Evolutionary conservation across 257 asterid species (phyloP), one percentile per base, ranked within the genome.

Genomic region (Solanum pinnatisectum): DNA sequence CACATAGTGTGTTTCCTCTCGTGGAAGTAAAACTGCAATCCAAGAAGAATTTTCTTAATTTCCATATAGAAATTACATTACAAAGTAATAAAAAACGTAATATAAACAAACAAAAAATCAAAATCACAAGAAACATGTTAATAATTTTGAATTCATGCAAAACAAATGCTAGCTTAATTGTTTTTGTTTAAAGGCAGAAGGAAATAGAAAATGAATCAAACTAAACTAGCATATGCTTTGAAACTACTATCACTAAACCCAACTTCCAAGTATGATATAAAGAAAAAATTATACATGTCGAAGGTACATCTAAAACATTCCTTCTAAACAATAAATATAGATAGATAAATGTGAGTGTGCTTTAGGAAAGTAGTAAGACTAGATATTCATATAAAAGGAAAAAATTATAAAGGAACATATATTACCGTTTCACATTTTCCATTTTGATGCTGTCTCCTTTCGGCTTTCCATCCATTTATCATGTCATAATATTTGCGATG

Each of bases 11-110:
- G 10, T 8, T 63, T 60, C 18, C 6, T 59, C 15, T 46, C 81
- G 76, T 87, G 91, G 22, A 11, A 36, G 59, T 63, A 89, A 33
- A 89, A 84, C 88, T 87, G 73, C 74, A 73, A 36, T 11, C 12
- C 25, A 9, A 33, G 15, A 33, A 72, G 7, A 67, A 68, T 27
- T 60, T 8, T 4, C 15, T 63, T 63, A 22, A 60, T 22, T 3
- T 20, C 0, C 27, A 8, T 23, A 60, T 60, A 60, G 2, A 22
- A 60, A 9, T 60, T 20, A 8, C 68, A 8, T 60, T 8, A 60
- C 5, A 60, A 22, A 60, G 13, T 60, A 60, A 60, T 60, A 22
- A 60, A 42, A 42, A 14, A 13, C 0, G 16, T 14, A 46, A 46
- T 46, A 46, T 46, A 42, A 42, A 12, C 18, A 42, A 42, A 42